phyloP scores from a whole-genome alignment of 208 protist species.

The Plasmodiophora brassicae region DNA sequence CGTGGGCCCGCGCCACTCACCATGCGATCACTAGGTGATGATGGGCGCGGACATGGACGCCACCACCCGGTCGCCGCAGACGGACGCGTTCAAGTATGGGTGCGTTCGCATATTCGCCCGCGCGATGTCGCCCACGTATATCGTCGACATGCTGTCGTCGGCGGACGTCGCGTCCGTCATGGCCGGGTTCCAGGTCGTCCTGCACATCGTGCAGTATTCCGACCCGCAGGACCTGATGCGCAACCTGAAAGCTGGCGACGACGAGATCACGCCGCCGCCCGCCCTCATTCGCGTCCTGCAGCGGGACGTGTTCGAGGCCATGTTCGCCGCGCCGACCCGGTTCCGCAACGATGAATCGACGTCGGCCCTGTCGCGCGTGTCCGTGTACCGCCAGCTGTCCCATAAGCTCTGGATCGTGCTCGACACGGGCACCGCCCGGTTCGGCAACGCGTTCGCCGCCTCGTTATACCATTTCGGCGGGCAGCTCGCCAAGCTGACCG shows the following conservation, averaged over 20 bases:
- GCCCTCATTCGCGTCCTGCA: background rate
- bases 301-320: background rate
- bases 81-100: background rate
- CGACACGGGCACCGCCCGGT: background rate
- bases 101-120: background rate
- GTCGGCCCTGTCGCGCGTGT: too few relatives aligned
- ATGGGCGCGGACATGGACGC: background rate
- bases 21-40: background rate
- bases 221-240: background rate
- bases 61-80: too few relatives aligned
- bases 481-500: background rate
- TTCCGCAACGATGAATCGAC: background rate
- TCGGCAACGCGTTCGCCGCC: background rate
- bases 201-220: background rate
- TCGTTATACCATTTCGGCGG: background rate
- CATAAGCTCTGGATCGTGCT: background rate
- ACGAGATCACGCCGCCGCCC: background rate
- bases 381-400: conserved; percentile 1
- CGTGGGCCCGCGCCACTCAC: too few relatives aligned
- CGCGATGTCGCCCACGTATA: background rate
- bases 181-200: background rate
- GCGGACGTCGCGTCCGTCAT: background rate
- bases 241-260: background rate
- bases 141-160: background rate
- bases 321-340: background rate